Percentiles rank a stretch among this genome's conserved stretches.
These are phyloP conservation scores for Gossypium gossypioides DNA, from an alignment of 441 rosid genomes.

Conservation along the genomic window DNA sequence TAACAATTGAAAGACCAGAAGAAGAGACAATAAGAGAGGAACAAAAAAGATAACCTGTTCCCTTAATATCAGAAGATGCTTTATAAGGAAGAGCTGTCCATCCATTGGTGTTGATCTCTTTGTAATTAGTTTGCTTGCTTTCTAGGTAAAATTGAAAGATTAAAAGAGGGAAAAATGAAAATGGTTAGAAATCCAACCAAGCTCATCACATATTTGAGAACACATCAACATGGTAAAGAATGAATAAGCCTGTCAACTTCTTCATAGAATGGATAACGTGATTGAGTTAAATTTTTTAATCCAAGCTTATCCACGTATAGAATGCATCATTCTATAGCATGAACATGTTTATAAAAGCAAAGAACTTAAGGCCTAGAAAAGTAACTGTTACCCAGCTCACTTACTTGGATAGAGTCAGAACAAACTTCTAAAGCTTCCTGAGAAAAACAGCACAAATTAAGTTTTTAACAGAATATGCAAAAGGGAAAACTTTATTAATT, in stretches of 20 bases:
- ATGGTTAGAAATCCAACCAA: constrained; percentile 6
- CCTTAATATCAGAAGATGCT: constrained; percentile 80
- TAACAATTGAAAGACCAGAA: constrained; percentile 12
- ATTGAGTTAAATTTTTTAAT: background rate
- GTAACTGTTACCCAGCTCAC: constrained; percentile 23
- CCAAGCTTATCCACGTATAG: background rate
- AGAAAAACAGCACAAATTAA: constrained; percentile 20
- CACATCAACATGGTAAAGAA: background rate
- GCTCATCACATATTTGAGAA: background rate
- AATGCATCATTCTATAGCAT: background rate
- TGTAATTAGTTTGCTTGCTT: constrained; percentile 76
- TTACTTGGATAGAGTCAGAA: constrained; percentile 76
- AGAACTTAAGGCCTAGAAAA: background rate
- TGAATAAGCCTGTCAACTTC: background rate
- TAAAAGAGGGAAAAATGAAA: constrained; percentile 1
- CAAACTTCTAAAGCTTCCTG: constrained; percentile 99
- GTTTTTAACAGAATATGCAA: constrained; percentile 8
- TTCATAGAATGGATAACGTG: background rate
- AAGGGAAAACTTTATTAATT: background rate
- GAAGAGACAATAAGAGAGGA: constrained; percentile 14
- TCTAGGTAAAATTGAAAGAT: constrained; percentile 36
- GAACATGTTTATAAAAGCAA: background rate
- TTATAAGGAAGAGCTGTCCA: constrained; percentile 86
- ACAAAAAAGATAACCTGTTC: constrained; percentile 58
- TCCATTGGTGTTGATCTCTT: constrained; percentile 81